Evolutionary conservation across 495 filamentous ascomycete species (phyloP), one percentile per base, ranked within the genome.

Genomic region (Penicillium antarcticum): DNA sequence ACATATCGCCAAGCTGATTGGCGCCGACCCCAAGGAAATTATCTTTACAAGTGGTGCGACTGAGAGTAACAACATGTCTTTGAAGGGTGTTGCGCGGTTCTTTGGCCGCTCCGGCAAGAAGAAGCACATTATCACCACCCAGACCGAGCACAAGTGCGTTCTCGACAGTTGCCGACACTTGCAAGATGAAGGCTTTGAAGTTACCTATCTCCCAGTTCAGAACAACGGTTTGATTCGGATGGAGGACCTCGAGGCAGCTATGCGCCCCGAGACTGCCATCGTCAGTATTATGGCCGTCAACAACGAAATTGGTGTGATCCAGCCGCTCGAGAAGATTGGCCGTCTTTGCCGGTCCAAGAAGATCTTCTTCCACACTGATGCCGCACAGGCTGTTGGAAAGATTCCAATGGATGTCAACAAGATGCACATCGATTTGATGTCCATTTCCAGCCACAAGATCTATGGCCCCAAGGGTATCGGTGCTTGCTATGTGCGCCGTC

Each of bases 201-300:
- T 97, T 45, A 97, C 94, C 9, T 98, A 98, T 62, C 79, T 98
- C 42, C 91, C 94, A 2, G 94, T 98, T 14, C 79, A 91, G 70
- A 77, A 57, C 63, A 95, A 87, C 52, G 94, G 94, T 29, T 71
- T 97, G 56, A 78, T 98, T 55, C 81, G 88, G 45, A 79, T 97
- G 76, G 76, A 89, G 48, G 81, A 92, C 61, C 79, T 98, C n/a
- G 88, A 95, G 72, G 86, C 82, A 8, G 89, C 92, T 12, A 92
- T 98, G 52, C 83, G 91, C 41, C 91, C 92, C 2, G 92, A 97
- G 26, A 98, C 94, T 26, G 83, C 80, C 42, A 74, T 98, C 16
- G 92, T 97, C 61, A 96, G 89, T 69, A 89, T 98, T 66, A 98
- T 98, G 94, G 85, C 95, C 1, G 95, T 98, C 34, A 98, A 98